Evolutionary conservation across 2,329 filamentous ascomycete species (phyloP).

Genomic region (Fusarium sp.): DNA sequence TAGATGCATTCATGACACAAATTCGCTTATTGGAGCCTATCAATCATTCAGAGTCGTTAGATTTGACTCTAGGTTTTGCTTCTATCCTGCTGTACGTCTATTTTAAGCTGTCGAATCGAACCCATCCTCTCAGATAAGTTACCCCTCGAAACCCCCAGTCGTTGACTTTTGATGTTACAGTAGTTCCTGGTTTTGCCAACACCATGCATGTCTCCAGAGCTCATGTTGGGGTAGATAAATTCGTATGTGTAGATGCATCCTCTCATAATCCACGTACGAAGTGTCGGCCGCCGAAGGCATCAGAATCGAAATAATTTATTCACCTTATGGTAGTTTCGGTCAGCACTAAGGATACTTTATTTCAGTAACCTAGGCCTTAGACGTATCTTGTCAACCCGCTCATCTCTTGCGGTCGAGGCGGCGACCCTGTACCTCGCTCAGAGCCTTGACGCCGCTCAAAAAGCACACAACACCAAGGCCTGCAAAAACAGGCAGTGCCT

Average conservation of each 20-base stretch:
- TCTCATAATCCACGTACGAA: neutral
- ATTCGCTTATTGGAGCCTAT: neutral
- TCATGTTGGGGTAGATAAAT: neutral
- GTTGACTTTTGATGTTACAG: constrained; percentile 14
- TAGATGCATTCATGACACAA: neutral
- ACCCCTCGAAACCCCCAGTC: neutral
- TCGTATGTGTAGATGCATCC: constrained; percentile 6
- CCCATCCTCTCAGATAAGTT: neutral
- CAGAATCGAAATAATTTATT: neutral
- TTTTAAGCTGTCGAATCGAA: constrained; percentile 11
- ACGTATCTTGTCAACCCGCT: constrained; percentile 18
- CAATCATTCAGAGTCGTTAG: neutral
- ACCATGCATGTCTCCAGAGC: constrained; percentile 9
- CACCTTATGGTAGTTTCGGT: neutral
- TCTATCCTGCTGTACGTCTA: constrained; percentile 30
- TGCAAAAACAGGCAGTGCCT: constrained; percentile 80
- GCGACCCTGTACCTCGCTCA: constrained; percentile 92
- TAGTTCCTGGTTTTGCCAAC: neutral
- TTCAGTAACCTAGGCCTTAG: neutral
- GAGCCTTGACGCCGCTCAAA: constrained; percentile 87
- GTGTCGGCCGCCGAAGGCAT: neutral
- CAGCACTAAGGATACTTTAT: neutral
- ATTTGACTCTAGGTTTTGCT: constrained; percentile 11
- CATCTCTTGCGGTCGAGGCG: constrained; percentile 79
- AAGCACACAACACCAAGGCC: constrained; percentile 78